These are phyloP conservation scores for Ustulina deusta DNA, from an alignment of 2,329 filamentous ascomycete genomes.

Conservation along the genomic window DNA sequence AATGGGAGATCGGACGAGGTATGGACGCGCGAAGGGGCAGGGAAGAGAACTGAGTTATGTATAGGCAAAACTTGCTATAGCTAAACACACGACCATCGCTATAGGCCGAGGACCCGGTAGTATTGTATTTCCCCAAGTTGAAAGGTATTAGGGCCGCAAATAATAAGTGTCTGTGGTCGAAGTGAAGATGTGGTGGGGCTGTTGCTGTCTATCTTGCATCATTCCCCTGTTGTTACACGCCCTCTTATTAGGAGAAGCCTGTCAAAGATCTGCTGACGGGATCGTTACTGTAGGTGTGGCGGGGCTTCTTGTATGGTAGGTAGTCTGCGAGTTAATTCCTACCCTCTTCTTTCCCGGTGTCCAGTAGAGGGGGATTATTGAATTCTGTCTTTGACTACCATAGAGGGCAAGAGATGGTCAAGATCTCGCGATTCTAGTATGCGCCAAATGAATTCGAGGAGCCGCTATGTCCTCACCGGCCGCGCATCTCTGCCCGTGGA, in stretches of 20 bases:
- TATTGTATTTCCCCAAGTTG: slow-evolving; percentile 45
- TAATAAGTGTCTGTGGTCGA: slow-evolving; percentile 42
- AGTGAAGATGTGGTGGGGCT: slow-evolving; percentile 48
- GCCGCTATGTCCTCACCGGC: slow-evolving; percentile 5
- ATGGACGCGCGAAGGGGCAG: slow-evolving; percentile 39
- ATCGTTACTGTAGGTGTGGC: slow-evolving; percentile 49
- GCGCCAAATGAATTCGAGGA: slow-evolving; percentile 7
- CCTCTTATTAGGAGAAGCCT: slow-evolving; percentile 47
- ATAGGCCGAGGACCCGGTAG: slow-evolving; percentile 31
- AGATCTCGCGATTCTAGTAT: background rate
- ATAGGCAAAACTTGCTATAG: slow-evolving; percentile 42
- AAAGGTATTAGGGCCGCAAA: slow-evolving; percentile 41
- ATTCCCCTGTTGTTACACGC: slow-evolving; percentile 43
- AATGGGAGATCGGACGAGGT: slow-evolving; percentile 40
- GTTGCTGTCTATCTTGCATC: slow-evolving; percentile 47
- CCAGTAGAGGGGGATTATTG: slow-evolving; percentile 14
- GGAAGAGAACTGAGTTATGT: slow-evolving; percentile 42
- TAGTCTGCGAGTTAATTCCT: slow-evolving; percentile 40
- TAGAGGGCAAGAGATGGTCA: slow-evolving; percentile 4
- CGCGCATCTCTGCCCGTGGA: slow-evolving; percentile 2
- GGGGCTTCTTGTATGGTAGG: slow-evolving; percentile 48
- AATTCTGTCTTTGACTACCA: slow-evolving; percentile 8
- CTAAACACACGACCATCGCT: slow-evolving; percentile 39
- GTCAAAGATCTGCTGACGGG: slow-evolving; percentile 51
- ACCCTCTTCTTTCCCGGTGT: slow-evolving; percentile 23